Base-by-base conservation (phyloP, 1,284 basidiomycete species). In the Ceratobasidium sp. region DNA sequence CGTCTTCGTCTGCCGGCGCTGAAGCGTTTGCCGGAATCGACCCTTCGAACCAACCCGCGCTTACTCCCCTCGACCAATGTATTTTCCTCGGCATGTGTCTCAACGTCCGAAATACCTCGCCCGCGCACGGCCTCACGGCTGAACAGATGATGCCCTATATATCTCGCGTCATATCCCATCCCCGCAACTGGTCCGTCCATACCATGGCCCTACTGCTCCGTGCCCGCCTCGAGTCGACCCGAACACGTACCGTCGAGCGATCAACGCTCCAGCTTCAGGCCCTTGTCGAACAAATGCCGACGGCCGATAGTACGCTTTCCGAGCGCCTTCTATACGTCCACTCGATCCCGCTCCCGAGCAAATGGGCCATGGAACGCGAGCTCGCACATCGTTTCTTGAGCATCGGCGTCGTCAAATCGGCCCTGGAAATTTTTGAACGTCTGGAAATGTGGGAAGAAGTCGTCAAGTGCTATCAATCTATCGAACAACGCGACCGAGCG, bases 361-460 rank as follows among this genome's bases (percentile, higher is more conserved):
- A 87, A 75, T 98, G 95, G 96, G 92, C 93, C 75, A 85, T 97
- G 82, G 92, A 97, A 77, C 83, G 85, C 45, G 96, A 98, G 78
- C 84, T 98, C 15, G 96, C 93, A 2, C 79, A 84, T 74, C 86
- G 93, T 49, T 94, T 91, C 79, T 81, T 93, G 70, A 84, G 86
- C 20, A 82, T 98, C 62, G 96, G 96, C 22, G 93, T 96, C 68
- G 83, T 91, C 69, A 88, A 89, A 74, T 93, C 91, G 2, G 94
- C 95, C 0, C 81, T 97, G 57, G 94, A 92, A 77, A 94, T 97
- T 69, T 98, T 94, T 77, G 91, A 93, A 78, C 85, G 92, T 50
- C 82, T 96, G 69, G 94, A 98, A 80, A 94, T 97, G 93, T 98
- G 94, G 94, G 95, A 96, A 79, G 92, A 97, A 72, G 94, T 91